Percentiles rank a stretch among this genome's conserved stretches.
Conservation (phyloP, 805 yeast genomes). For the Citeromyces matritensis region DNA sequence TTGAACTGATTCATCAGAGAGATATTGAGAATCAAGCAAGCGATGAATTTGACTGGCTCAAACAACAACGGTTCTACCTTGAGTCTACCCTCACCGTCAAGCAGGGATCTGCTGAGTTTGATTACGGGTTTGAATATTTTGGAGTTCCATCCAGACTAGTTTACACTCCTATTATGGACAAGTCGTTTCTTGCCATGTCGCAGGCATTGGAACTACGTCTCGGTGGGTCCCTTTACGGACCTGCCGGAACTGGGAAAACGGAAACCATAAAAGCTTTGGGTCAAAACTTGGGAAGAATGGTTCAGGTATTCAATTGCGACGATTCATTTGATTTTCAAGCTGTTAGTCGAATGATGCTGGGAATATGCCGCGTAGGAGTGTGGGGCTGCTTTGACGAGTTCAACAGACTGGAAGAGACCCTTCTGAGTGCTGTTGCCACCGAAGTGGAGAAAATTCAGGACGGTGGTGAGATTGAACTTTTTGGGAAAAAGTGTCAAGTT, state of each 20-base stretch:
- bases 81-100: slow-evolving; percentile 22
- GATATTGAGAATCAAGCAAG: slow-evolving; percentile 13
- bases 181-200: slow-evolving; percentile 52
- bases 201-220: slow-evolving; percentile 57
- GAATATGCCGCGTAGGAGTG: slow-evolving; percentile 71
- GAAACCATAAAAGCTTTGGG: slow-evolving; percentile 83
- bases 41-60: slow-evolving; percentile 26
- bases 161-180: slow-evolving; percentile 55
- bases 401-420: slow-evolving; percentile 57
- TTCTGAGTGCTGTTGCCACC: slow-evolving; percentile 74
- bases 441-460: slow-evolving; percentile 59
- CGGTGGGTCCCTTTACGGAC: slow-evolving; percentile 92
- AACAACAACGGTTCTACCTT: slow-evolving; percentile 34
- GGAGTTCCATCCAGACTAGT: slow-evolving; percentile 68
- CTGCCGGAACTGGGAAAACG: slow-evolving; percentile 97
- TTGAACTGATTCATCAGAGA: slow-evolving; percentile 51
- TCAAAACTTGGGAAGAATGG: slow-evolving; percentile 63
- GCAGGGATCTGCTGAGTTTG: slow-evolving; percentile 35
- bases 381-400: slow-evolving; percentile 98
- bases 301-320: slow-evolving; percentile 82
- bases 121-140: slow-evolving; percentile 71
- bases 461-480: slow-evolving; percentile 21
- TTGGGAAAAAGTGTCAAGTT: slow-evolving; percentile 24
- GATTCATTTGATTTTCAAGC: slow-evolving; percentile 74
- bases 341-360: slow-evolving; percentile 62